These are phyloP conservation scores for Bonia amplexicaulis DNA, from an alignment of 176 grass and related monocot species.

Conservation along the genomic window DNA sequence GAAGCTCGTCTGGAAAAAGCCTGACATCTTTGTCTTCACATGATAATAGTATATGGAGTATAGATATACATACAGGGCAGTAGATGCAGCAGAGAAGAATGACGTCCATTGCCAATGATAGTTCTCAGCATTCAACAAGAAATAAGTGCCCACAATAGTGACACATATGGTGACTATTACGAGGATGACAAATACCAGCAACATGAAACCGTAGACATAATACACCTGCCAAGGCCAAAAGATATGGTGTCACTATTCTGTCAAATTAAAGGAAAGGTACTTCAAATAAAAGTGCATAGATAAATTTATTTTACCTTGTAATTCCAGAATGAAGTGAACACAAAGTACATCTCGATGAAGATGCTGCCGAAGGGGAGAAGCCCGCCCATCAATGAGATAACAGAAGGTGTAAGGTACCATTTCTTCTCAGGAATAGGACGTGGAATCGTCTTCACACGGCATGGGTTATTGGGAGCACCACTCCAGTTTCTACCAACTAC, in stretches of 20 bases:
- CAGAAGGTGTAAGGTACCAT: conserved; percentile 89
- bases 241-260: not conserved
- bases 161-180: conserved; percentile 94
- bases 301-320: conserved; percentile 77
- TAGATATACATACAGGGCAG: conserved; percentile 83
- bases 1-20: conserved; percentile 99
- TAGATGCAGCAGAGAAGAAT: conserved; percentile 98
- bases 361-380: conserved; percentile 97
- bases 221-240: conserved; percentile 58
- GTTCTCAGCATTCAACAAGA: conserved; percentile 96
- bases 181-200: conserved; percentile 96
- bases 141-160: conserved; percentile 97
- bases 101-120: conserved; percentile 99
- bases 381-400: conserved; percentile 91
- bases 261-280: conserved; percentile 5
- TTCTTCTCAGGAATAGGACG: conserved; percentile 96
- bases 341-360: conserved; percentile 99
- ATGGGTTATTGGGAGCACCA: conserved; percentile 93
- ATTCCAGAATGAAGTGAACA: conserved; percentile 99
- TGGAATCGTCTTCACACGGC: conserved; percentile 95
- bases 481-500: conserved; percentile 98
- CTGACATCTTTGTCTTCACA: conserved; percentile 99
- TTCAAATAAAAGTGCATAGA: not conserved
- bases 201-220: conserved; percentile 98
- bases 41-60: conserved; percentile 96